Percentiles rank a stretch among this genome's conserved stretches.
Evolutionary conservation across 495 filamentous ascomycete species (phyloP).

Genomic region (Aspergillus panamensis): DNA sequence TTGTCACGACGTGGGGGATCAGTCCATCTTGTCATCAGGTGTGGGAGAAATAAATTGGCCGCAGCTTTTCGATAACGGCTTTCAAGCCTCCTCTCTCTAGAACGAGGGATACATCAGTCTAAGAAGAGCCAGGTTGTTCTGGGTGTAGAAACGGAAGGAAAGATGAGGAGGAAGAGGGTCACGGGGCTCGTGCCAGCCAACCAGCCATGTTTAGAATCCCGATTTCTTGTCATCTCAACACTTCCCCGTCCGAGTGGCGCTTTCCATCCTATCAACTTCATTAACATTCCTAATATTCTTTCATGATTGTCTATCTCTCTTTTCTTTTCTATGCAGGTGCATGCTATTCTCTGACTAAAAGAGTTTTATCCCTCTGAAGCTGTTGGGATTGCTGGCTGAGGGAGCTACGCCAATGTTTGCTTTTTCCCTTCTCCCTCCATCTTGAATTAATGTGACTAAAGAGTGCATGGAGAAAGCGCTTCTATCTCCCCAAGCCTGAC

Average conservation of each 20-base stretch:
- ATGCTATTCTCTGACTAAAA: neutral
- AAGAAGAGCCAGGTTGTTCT: neutral
- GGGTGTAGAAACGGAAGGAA: neutral
- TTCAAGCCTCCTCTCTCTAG: neutral
- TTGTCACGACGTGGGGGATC: slow-evolving; percentile 42
- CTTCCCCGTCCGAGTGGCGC: slow-evolving; percentile 12
- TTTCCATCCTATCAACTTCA: slow-evolving; percentile 11
- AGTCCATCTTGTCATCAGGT: neutral
- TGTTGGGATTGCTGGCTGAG: neutral
- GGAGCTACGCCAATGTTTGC: slow-evolving; percentile 1
- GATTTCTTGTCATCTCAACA: slow-evolving; percentile 10
- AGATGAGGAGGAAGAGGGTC: slow-evolving; percentile 1
- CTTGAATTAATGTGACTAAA: slow-evolving; percentile 11
- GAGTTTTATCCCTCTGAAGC: neutral
- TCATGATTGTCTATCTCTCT: neutral
- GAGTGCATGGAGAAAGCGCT: slow-evolving; percentile 15
- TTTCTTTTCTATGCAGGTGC: neutral
- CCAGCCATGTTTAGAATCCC: neutral
- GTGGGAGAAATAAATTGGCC: neutral
- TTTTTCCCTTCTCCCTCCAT: slow-evolving; percentile 12
- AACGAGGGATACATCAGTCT: neutral
- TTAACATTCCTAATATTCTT: neutral
- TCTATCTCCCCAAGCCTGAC: slow-evolving; percentile 16
- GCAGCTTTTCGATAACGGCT: neutral
- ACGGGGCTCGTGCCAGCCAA: slow-evolving; percentile 14